These are phyloP conservation scores for Alliaria petiolata DNA, from an alignment of 345 rosid genomes.

Conservation along the genomic window DNA sequence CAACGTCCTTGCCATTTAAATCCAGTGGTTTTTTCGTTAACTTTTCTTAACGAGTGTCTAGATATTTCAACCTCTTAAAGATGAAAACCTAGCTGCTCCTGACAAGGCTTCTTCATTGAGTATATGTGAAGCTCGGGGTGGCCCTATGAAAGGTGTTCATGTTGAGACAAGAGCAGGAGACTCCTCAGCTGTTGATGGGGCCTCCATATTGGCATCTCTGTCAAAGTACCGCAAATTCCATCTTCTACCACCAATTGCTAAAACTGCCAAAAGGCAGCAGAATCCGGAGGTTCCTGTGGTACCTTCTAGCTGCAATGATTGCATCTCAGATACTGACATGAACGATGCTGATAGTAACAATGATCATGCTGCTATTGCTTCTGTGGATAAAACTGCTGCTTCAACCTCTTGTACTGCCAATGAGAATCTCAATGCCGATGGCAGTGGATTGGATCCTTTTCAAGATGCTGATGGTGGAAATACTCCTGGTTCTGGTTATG, in stretches of 20 bases:
- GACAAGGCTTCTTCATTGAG: conserved; percentile 58
- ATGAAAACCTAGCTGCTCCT: conserved; percentile 57
- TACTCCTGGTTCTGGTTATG: conserved; percentile 48
- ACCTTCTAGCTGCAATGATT: conserved; percentile 53
- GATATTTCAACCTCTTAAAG: conserved; percentile 86
- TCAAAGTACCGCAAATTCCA: conserved; percentile 56
- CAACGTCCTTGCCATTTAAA: neutral
- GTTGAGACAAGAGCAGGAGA: conserved; percentile 82
- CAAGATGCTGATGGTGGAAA: conserved; percentile 51
- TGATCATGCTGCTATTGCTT: conserved; percentile 49
- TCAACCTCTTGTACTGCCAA: conserved; percentile 47
- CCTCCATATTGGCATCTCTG: conserved; percentile 85
- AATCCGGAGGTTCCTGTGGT: conserved; percentile 51
- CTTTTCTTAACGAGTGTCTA: conserved; percentile 51
- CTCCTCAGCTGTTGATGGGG: conserved; percentile 83
- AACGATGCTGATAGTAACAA: conserved; percentile 54
- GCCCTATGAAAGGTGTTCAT: conserved; percentile 66
- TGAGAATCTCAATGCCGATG: conserved; percentile 49
- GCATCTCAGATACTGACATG: conserved; percentile 59
- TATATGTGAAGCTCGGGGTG: conserved; percentile 71
- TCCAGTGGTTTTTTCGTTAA: neutral
- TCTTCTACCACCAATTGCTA: conserved; percentile 56
- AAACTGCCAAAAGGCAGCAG: conserved; percentile 50
- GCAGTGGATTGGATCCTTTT: conserved; percentile 50
- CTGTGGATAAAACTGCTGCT: conserved; percentile 53